Evolutionary conservation across 495 filamentous ascomycete species (phyloP).

Genomic region (Penicillium nucicola): DNA sequence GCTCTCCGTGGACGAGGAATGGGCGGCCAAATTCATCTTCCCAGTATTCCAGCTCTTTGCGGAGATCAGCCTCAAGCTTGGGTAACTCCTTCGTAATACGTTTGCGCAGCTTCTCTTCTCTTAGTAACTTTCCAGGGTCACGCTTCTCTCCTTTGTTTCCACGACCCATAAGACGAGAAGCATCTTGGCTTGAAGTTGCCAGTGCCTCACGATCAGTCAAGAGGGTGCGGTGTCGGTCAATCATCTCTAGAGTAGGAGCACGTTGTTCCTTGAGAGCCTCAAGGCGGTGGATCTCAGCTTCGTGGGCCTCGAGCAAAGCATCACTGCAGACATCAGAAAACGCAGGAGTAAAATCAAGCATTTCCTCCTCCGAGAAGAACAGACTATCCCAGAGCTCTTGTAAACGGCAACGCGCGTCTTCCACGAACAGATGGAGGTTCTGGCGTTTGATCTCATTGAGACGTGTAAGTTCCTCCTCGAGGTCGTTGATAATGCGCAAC

Average conservation of each 20-base stretch:
- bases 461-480: constrained; percentile 80
- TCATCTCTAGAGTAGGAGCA: constrained; percentile 72
- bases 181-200: constrained; percentile 84
- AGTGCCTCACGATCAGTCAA: constrained; percentile 86
- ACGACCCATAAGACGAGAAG: constrained; percentile 84
- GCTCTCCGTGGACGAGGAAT: constrained; percentile 86
- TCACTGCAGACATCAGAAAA: constrained; percentile 82
- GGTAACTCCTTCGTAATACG: constrained; percentile 92
- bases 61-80: constrained; percentile 80
- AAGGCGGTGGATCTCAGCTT: constrained; percentile 80
- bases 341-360: constrained; percentile 93
- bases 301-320: constrained; percentile 83
- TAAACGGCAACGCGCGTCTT: constrained; percentile 83
- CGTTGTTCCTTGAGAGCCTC: constrained; percentile 85
- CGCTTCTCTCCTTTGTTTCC: constrained; percentile 86
- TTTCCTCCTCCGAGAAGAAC: constrained; percentile 95
- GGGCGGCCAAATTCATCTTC: constrained; percentile 92
- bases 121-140: constrained; percentile 89
- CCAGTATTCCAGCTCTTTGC: constrained; percentile 78
- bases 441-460: constrained; percentile 91
- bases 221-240: constrained; percentile 80
- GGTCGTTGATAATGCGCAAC: constrained; percentile 85
- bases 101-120: constrained; percentile 98
- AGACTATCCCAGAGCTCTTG: constrained; percentile 93
- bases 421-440: constrained; percentile 92